A percentile compares a stretch with the other conserved stretches of the same genome.
Conservation (phyloP, 441 rosid species). For the Populus trichocarpa region DNA sequence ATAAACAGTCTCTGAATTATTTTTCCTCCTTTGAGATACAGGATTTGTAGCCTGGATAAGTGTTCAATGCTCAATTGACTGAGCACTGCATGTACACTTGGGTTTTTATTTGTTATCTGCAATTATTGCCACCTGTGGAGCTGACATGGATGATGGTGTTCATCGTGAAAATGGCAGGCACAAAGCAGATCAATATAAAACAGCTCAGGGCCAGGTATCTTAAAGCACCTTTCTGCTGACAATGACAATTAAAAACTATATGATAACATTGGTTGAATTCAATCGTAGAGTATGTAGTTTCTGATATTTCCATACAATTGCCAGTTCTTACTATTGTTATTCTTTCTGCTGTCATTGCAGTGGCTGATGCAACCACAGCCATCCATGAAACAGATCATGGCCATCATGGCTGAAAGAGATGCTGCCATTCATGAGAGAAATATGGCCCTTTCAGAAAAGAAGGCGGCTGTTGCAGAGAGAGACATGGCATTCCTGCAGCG, state of each 20-base stretch:
- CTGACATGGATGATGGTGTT: slow-evolving; percentile 84
- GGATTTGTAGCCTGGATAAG: slow-evolving; percentile 16
- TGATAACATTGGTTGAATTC: not conserved
- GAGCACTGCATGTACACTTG: slow-evolving; percentile 10
- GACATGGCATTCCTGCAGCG: slow-evolving; percentile 92
- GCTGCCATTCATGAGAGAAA: slow-evolving; percentile 90
- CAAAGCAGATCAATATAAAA: slow-evolving; percentile 63
- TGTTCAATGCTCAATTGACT: slow-evolving; percentile 23
- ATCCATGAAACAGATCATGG: slow-evolving; percentile 98
- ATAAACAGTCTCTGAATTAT: slow-evolving; percentile 2
- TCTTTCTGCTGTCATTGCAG: slow-evolving; percentile 40
- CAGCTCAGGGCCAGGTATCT: slow-evolving; percentile 87
- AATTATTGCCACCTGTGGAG: slow-evolving; percentile 15
- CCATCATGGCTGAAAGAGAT: slow-evolving; percentile 93
- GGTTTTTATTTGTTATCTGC: slow-evolving; percentile 12
- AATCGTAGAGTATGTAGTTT: not conserved
- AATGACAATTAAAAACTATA: not conserved
- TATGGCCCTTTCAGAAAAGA: slow-evolving; percentile 82
- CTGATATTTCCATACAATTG: not conserved
- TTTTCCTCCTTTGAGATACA: slow-evolving; percentile 7
- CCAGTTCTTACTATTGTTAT: slow-evolving; percentile 15
- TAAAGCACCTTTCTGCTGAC: slow-evolving; percentile 1
- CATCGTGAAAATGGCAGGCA: slow-evolving; percentile 90
- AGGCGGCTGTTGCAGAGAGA: slow-evolving; percentile 85
- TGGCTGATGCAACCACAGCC: slow-evolving; percentile 97